Percentiles rank a stretch among this genome's conserved stretches.
Conservation (phyloP, 257 asterid species). For the Euphrasia confusa region DNA sequence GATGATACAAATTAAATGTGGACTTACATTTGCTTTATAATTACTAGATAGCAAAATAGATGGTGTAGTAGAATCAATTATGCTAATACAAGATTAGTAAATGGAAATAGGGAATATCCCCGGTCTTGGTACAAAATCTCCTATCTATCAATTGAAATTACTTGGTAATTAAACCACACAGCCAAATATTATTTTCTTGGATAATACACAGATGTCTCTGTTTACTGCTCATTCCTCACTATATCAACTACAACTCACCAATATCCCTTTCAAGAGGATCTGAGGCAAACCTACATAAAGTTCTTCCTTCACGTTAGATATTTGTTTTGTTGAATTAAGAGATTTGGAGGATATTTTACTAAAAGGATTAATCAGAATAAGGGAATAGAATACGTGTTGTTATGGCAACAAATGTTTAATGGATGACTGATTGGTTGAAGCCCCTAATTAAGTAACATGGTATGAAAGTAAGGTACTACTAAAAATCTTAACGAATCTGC, state of each 20-base stretch:
- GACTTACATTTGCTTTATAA: conserved; percentile 15
- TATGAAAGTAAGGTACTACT: no score
- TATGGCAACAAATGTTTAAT: no score
- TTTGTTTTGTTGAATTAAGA: no score
- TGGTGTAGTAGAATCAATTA: not conserved
- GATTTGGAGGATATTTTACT: no score
- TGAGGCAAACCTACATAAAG: conserved; percentile 4
- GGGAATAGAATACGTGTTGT: no score
- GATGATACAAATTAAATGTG: conserved; percentile 5
- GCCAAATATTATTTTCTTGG: conserved; percentile 8
- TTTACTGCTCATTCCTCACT: not conserved
- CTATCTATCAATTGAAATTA: not conserved
- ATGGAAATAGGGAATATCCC: conserved; percentile 1
- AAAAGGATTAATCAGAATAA: no score
- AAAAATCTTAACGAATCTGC: no score
- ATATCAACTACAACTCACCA: conserved; percentile 1
- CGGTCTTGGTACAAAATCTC: conserved; percentile 1
- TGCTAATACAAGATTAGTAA: conserved; percentile 3
- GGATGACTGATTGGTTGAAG: no score
- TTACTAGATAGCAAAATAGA: conserved; percentile 16
- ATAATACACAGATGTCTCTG: not conserved
- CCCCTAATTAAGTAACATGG: no score
- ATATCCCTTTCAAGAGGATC: not conserved
- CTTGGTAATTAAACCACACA: not conserved
- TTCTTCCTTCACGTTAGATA: not conserved